phyloP scores from a whole-genome alignment of 2,329 filamentous ascomycete species.

The Passalora sequoiae region DNA sequence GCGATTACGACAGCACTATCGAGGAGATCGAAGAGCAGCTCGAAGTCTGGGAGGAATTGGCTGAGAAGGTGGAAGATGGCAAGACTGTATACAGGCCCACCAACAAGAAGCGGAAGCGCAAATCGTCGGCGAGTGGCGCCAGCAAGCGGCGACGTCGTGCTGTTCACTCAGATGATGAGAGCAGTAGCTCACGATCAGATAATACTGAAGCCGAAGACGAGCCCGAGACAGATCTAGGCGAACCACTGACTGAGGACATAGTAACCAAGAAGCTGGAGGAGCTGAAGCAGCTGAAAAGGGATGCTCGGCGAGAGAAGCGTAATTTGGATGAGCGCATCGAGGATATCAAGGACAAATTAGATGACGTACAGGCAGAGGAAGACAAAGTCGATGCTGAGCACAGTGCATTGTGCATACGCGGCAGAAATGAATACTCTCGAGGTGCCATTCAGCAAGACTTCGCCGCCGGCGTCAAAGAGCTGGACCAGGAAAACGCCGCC shows the following conservation, averaged over 20 bases:
- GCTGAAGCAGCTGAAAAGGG: slow-evolving; percentile 41
- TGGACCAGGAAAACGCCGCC: slow-evolving; percentile 52
- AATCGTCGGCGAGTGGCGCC: neutral
- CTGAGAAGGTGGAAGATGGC: slow-evolving; percentile 38
- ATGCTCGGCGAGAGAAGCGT: slow-evolving; percentile 21
- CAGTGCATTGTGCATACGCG: slow-evolving; percentile 47
- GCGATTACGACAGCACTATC: slow-evolving; percentile 32
- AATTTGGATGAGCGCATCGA: slow-evolving; percentile 31
- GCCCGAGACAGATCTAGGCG: slow-evolving; percentile 22
- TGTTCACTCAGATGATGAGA: slow-evolving; percentile 28
- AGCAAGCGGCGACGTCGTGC: slow-evolving; percentile 16
- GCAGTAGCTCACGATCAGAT: slow-evolving; percentile 3
- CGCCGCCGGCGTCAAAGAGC: slow-evolving; percentile 54
- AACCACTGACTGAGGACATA: slow-evolving; percentile 39
- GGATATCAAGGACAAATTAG: slow-evolving; percentile 29
- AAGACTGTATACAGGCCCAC: slow-evolving; percentile 41
- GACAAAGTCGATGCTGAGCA: slow-evolving; percentile 33
- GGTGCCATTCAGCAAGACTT: slow-evolving; percentile 55
- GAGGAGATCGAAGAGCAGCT: slow-evolving; percentile 40
- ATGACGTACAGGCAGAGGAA: slow-evolving; percentile 29
- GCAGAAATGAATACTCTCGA: slow-evolving; percentile 54
- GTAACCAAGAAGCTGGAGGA: slow-evolving; percentile 43
- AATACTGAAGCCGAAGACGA: neutral
- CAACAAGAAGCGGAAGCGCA: slow-evolving; percentile 33
- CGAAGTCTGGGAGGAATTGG: slow-evolving; percentile 43